Evolutionary conservation across 805 yeast species (phyloP).

Genomic region (Zygosaccharomyces siamensis): DNA sequence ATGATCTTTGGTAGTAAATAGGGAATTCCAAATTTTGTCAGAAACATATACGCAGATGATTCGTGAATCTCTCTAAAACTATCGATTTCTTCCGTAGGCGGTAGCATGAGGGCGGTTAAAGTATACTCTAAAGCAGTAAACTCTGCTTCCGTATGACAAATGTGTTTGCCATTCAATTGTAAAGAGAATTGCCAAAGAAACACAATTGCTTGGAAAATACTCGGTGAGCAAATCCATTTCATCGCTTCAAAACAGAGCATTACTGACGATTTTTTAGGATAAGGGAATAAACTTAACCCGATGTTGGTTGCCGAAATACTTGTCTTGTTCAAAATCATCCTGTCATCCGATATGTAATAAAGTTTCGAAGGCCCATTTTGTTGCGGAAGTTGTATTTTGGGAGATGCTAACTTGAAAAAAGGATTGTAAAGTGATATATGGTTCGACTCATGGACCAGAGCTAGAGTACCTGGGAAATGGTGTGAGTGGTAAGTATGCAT

Average conservation of each 20-base stretch:
- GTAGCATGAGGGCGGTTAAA: constrained; percentile 11
- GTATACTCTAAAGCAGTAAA: constrained; percentile 10
- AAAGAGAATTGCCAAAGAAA: constrained; percentile 23
- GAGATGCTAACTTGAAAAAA: constrained; percentile 27
- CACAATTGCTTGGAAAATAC: constrained; percentile 15
- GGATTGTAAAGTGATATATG: constrained; percentile 36
- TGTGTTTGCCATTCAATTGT: neutral
- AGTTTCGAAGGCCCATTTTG: constrained; percentile 40
- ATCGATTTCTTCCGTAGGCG: neutral
- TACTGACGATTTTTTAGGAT: constrained; percentile 13
- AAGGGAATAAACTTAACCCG: constrained; percentile 31
- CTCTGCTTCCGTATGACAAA: neutral
- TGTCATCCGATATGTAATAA: constrained; percentile 40
- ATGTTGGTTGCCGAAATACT: constrained; percentile 52
- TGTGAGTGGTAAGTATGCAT: constrained; percentile 10
- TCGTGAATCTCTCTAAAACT: constrained; percentile 4
- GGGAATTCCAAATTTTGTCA: constrained; percentile 33
- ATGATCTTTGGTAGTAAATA: constrained; percentile 59
- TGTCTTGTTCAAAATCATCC: constrained; percentile 40
- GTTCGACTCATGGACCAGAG: constrained; percentile 18
- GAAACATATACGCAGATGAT: constrained; percentile 16
- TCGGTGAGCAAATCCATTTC: constrained; percentile 16
- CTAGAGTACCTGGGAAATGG: constrained; percentile 15
- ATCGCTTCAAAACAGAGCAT: constrained; percentile 22
- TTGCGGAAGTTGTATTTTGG: constrained; percentile 38